Evolutionary conservation across 2,329 filamentous ascomycete genomes (phyloP).

Genomic region (Bisporella sp.): DNA sequence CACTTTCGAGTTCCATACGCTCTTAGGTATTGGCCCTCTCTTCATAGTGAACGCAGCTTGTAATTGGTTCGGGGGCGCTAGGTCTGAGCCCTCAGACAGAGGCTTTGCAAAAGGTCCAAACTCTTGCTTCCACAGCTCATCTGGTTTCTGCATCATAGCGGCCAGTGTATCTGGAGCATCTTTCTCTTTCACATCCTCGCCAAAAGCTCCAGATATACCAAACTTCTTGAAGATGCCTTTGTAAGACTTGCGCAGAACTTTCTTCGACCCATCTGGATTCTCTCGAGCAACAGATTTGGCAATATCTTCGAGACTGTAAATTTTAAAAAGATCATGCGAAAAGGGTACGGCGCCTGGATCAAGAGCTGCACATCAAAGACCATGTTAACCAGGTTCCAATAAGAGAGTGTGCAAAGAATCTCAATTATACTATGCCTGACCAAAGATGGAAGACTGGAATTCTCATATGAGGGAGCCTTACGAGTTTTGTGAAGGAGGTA

Average conservation of each 20-base stretch:
- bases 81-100: conserved; percentile 35
- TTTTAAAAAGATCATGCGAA: conserved; percentile 51
- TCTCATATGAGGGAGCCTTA: conserved; percentile 48
- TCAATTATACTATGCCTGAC: conserved; percentile 4
- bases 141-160: conserved; percentile 42
- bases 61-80: conserved; percentile 41
- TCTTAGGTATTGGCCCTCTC: conserved; percentile 47
- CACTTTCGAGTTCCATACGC: conserved; percentile 50
- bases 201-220: conserved; percentile 50
- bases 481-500: conserved; percentile 60
- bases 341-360: conserved; percentile 36
- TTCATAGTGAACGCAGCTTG: conserved; percentile 51
- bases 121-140: conserved; percentile 50
- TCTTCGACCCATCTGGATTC: conserved; percentile 60
- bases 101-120: conserved; percentile 42
- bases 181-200: conserved; percentile 48
- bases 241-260: conserved; percentile 60
- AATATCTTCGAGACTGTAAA: conserved; percentile 48
- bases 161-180: conserved; percentile 45
- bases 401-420: conserved; percentile 13
- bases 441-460: conserved; percentile 8
- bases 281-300: conserved; percentile 56
- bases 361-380: conserved; percentile 24
- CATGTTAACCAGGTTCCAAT: conserved; percentile 28
- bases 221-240: conserved; percentile 61